Evolutionary conservation across 352 stramenopile genomes (phyloP), one percentile per base, ranked within the genome.

Genomic region (Hyaloperonospora arabidopsidis): DNA sequence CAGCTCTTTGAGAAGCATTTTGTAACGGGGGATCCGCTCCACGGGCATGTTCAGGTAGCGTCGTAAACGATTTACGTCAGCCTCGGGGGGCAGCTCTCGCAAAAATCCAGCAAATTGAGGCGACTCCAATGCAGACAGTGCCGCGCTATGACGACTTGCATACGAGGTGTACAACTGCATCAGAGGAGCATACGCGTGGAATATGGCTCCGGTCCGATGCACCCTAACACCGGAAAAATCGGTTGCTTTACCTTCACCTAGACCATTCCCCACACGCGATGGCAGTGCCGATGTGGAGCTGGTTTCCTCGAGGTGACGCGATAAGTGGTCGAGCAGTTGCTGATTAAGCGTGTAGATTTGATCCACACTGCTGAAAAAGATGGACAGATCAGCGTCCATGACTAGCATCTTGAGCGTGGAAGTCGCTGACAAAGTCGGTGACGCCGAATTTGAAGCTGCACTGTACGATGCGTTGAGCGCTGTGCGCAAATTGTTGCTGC

Each of bases 321-420:
- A 84, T 15, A 94, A 71, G 58, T 92, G 84, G 17, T 94, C 81
- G n/a, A 94, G 56, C 6, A 94, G 61, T 56, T 94, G 84, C 60
- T 94, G 84, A 41, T 94, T 94, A 2, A 94, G 65, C 11, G 82
- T 94, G 52, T 80, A 92, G 46, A 94, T 89, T 50, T 94, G 81
- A 41, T 92, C 82, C 15, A 94, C 84, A 45, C 81, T 92, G 65
- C 68, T 90, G 52, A 94, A 94, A 49, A 94, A 94, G 47, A 94
- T 88, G 8, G 82, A 82, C 63, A 94, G 77, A 45, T 89, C 79
- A 6, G 84, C 84, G 44, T 94, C 79, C 62, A 94, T 74, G 12
- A 91, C 60, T n/a, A 89, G 49, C 15, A 76, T 67, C 59, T 85
- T 87, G 34, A 57, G 51, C 15, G 46, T n/a, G 25, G 50, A 56